These are phyloP conservation scores for Blastobotrys raffinosifermentans DNA, from an alignment of 1,139 yeast species.

Conservation along the genomic window DNA sequence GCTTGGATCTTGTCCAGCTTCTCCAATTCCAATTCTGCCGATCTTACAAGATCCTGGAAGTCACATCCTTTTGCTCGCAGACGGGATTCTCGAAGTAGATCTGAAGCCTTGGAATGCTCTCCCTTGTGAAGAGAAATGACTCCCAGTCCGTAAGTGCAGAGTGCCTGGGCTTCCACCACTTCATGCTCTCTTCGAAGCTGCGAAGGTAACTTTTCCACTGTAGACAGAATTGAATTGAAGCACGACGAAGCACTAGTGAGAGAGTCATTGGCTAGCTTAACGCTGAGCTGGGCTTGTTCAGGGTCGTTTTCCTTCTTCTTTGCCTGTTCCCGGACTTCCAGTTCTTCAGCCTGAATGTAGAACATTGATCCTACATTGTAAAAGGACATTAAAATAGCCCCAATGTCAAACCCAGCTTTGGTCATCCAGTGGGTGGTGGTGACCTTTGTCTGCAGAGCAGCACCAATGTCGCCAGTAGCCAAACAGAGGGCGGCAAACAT, in stretches of 20 bases:
- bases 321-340: conserved; percentile 44
- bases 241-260: conserved; percentile 14
- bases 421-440: conserved; percentile 72
- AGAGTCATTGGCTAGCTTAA: conserved; percentile 20
- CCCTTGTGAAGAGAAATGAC: conserved; percentile 62
- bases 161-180: conserved; percentile 62
- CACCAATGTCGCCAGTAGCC: conserved; percentile 57
- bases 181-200: conserved; percentile 39
- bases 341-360: conserved; percentile 64
- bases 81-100: conserved; percentile 62
- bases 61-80: conserved; percentile 65
- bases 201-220: conserved; percentile 48
- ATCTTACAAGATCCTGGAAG: conserved; percentile 54
- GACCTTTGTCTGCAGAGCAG: conserved; percentile 58
- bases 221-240: conserved; percentile 40
- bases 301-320: conserved; percentile 23
- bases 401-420: conserved; percentile 60
- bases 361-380: conserved; percentile 68
- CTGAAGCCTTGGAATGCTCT: conserved; percentile 51
- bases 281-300: conserved; percentile 19
- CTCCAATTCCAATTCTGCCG: conserved; percentile 60
- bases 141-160: conserved; percentile 81
- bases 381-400: conserved; percentile 55
- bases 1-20: conserved; percentile 37
- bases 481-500: conserved; percentile 61